Evolutionary conservation across 2,329 filamentous ascomycete species (phyloP), one percentile per base, ranked within the genome.

Genomic region (Fusarium verticillioides): DNA sequence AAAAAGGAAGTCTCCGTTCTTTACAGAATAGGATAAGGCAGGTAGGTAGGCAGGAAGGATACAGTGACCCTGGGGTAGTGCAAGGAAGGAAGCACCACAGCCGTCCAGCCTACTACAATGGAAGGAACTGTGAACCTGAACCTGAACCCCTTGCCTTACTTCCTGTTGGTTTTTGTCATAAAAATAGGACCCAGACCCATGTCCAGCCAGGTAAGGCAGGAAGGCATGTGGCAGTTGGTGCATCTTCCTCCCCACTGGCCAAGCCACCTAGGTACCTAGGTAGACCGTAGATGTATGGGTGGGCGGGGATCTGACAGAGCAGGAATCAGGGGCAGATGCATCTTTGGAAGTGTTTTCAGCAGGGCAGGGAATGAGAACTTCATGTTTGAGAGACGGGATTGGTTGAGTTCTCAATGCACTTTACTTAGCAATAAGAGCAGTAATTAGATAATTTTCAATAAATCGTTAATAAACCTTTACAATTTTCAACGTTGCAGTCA

Each of bases 211-310:
- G 62, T 57, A 69, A 63, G 70, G 70, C 64, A 72, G 52, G 64
- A 73, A 69, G 44, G 40, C 64, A 73, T 72, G 69, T 72, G 70
- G 69, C 67, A 71, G 34, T 69, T 26, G 60, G 44, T 52, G 63
- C 36, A 28, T 49, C 50, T 68, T 36, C 54, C 44, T 56, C 70
- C 30, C 50, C 56, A 58, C 61, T 61, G 28, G 49, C n/a, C 42
- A 49, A 53, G 69, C 50, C 59, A 28, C 3, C 10, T 30, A 30
- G 7, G 7, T 30, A 30, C 10, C 30, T 30, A 30, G 28, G 28
- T 30, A 30, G 30, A 26, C 26, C 26, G 30, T 30, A 30, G 15
- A 36, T 52, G 59, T 23, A 34, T 46, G 46, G 36, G 49, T 57
- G 56, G 59, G 39, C 54, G 58, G 32, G 46, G 57, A 47, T 37